Percentiles rank a stretch among this genome's conserved stretches.
Conservation (phyloP, 2,329 filamentous ascomycete species). For the Cercospora sp. region DNA sequence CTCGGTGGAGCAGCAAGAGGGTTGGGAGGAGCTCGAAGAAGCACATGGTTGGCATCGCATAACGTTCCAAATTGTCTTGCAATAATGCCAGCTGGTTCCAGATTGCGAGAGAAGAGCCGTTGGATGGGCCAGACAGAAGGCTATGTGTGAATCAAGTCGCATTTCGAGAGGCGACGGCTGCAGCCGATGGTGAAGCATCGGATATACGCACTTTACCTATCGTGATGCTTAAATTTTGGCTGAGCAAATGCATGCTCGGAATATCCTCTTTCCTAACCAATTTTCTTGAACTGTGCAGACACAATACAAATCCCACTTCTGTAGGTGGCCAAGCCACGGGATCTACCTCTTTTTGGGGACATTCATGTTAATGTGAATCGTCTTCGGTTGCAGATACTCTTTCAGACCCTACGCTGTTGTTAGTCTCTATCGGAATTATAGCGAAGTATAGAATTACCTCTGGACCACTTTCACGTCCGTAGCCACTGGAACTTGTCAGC, state of each 20-base stretch:
- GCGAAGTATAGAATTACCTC: neutral
- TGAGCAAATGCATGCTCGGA: neutral
- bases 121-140: neutral
- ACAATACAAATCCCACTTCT: neutral
- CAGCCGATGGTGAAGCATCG: neutral
- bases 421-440: neutral
- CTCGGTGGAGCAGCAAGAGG: constrained; percentile 24
- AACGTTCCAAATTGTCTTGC: constrained; percentile 5
- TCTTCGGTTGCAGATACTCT: constrained; percentile 13
- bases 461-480: constrained; percentile 11
- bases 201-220: neutral
- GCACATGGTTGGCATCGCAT: constrained; percentile 6
- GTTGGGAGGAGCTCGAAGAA: neutral
- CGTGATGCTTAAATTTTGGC: neutral
- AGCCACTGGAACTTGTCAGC: neutral
- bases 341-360: neutral
- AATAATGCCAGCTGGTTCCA: neutral
- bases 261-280: neutral
- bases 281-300: neutral
- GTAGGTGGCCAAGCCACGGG: neutral
- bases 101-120: neutral
- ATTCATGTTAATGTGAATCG: constrained; percentile 17
- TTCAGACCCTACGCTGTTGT: constrained; percentile 5
- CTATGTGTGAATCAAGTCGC: neutral
- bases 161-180: neutral